Evolutionary conservation across 306 rosid species (phyloP).

Genomic region (Crataegus laevigata): DNA sequence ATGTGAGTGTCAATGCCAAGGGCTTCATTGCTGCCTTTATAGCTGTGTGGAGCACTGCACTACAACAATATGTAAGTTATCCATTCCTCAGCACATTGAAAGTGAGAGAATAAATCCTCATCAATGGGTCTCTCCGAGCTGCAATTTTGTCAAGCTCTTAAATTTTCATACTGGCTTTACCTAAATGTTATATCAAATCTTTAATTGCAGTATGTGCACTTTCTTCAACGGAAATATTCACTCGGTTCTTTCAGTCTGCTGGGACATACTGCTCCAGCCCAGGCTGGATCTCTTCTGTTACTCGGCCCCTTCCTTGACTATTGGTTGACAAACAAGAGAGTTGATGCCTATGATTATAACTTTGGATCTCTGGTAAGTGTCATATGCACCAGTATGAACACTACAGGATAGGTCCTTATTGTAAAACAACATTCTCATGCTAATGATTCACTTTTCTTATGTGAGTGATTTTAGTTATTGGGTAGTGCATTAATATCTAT

Average conservation of each 20-base stretch:
- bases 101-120: background rate
- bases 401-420: background rate
- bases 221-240: slow-evolving; percentile 82
- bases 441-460: background rate
- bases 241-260: slow-evolving; percentile 78
- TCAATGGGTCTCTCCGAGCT: background rate
- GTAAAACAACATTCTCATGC: background rate
- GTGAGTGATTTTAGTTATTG: background rate
- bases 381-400: background rate
- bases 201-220: slow-evolving; percentile 74
- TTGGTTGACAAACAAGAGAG: slow-evolving; percentile 72
- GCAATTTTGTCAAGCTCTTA: background rate
- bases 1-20: slow-evolving; percentile 71
- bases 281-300: slow-evolving; percentile 60
- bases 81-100: background rate
- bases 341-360: slow-evolving; percentile 46
- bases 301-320: slow-evolving; percentile 74
- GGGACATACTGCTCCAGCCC: slow-evolving; percentile 95
- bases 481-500: background rate
- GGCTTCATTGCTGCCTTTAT: slow-evolving; percentile 68
- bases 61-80: slow-evolving; percentile 71
- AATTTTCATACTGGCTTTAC: background rate
- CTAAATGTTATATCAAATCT: slow-evolving; percentile 7
- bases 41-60: slow-evolving; percentile 80
- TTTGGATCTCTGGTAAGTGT: slow-evolving; percentile 45